These are phyloP conservation scores for Actinidia arguta DNA, from an alignment of 179 eudicot species.

Conservation along the genomic window DNA sequence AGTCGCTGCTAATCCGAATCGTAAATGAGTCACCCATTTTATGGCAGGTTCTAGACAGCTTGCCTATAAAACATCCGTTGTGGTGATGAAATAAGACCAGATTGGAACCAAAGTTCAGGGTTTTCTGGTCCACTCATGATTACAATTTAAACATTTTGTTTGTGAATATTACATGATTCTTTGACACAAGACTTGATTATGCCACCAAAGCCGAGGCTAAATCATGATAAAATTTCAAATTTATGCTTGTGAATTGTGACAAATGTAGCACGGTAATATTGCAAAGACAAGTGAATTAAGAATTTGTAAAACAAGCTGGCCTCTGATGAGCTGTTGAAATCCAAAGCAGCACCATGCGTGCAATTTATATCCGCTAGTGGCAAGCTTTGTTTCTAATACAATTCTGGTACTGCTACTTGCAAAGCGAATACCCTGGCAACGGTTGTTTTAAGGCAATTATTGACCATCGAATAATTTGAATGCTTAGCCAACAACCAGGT, in stretches of 20 bases:
- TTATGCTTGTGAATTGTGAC: conserved; percentile 2
- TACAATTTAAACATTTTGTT: no score
- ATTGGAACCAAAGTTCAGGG: no score
- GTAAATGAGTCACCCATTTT: conserved; percentile 71
- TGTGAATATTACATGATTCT: no score
- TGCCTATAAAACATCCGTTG: conserved; percentile 34
- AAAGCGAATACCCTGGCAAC: not conserved
- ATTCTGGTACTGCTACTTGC: conserved; percentile 11
- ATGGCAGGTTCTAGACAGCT: conserved; percentile 21
- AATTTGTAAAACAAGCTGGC: not conserved
- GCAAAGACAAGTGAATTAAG: not conserved
- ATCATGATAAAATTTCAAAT: not conserved
- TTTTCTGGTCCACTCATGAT: no score
- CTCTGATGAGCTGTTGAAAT: not conserved
- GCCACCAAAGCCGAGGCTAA: not conserved
- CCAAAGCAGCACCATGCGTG: not conserved
- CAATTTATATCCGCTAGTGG: not conserved
- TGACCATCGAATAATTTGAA: not conserved
- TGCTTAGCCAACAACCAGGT: not conserved
- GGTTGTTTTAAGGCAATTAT: not conserved
- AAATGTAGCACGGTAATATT: not conserved
- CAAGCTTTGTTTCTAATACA: not conserved
- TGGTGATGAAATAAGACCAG: conserved; percentile 17
- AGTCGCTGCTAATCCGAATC: conserved; percentile 73
- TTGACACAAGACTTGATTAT: no score